These are phyloP conservation scores for Tricholoma terreum DNA, from an alignment of 768 basidiomycete genomes.

Conservation along the genomic window DNA sequence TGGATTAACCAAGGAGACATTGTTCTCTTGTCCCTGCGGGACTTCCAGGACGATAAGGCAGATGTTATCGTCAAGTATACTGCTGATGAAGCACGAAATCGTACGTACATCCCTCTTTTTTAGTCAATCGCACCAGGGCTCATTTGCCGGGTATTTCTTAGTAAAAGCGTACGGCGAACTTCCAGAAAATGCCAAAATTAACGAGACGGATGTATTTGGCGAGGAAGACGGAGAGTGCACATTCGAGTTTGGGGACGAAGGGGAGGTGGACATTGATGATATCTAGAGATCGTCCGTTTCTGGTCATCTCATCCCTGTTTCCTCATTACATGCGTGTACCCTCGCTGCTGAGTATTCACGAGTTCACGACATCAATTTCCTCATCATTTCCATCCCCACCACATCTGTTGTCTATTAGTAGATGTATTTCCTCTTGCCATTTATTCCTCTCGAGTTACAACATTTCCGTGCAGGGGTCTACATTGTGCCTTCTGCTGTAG, in stretches of 20 bases:
- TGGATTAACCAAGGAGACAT: conserved; percentile 99
- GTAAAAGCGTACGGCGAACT: conserved; percentile 98
- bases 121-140: conserved; percentile 7
- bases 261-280: conserved; percentile 87
- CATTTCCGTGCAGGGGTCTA: too few relatives aligned
- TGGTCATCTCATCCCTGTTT: conserved; percentile 5
- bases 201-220: conserved; percentile 92
- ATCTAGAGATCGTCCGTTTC: conserved; percentile 46
- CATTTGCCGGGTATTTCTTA: conserved; percentile 21
- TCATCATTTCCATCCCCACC: conserved; percentile 2
- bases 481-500: too few relatives aligned
- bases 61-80: conserved; percentile 99
- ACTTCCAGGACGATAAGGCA: conserved; percentile 99
- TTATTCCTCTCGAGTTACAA: background rate
- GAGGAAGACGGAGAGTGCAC: conserved; percentile 88
- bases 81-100: conserved; percentile 86
- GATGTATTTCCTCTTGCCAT: conserved; percentile 7
- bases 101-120: conserved; percentile 35
- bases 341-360: conserved; percentile 4
- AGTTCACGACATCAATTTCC: conserved; percentile 6
- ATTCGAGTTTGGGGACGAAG: conserved; percentile 89
- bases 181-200: conserved; percentile 94
- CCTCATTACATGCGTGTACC: conserved; percentile 5
- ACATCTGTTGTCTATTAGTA: conserved; percentile 11
- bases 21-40: conserved; percentile 88